phyloP scores from a whole-genome alignment of 768 basidiomycete species.

The Suillus bovinus region DNA sequence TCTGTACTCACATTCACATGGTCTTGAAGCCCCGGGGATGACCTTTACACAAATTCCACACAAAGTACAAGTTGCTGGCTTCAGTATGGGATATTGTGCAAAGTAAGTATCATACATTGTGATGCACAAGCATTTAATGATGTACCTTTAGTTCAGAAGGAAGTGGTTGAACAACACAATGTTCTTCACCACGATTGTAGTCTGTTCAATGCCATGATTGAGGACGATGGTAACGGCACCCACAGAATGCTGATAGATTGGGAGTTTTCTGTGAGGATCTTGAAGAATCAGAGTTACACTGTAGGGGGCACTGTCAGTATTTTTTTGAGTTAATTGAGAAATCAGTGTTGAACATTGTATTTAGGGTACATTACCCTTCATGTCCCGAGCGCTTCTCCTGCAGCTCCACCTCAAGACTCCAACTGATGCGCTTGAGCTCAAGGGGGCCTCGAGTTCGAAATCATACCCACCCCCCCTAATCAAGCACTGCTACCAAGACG shows the following conservation, averaged over 20 bases:
- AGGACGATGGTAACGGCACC: not conserved
- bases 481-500: not conserved
- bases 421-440: not conserved
- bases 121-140: too few species aligned
- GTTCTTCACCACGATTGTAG: slow-evolving; percentile 13
- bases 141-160: slow-evolving; percentile 3
- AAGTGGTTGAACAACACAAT: not conserved
- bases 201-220: slow-evolving; percentile 4
- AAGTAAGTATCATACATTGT: not conserved
- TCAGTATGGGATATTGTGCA: slow-evolving; percentile 4
- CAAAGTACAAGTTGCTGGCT: slow-evolving; percentile 2
- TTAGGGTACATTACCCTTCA: not conserved
- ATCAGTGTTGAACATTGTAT: not conserved
- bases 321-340: not conserved
- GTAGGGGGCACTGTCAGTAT: not conserved
- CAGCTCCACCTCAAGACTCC: not conserved
- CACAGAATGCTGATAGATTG: not conserved
- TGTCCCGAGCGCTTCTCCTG: not conserved
- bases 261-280: not conserved
- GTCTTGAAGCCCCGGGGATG: not conserved
- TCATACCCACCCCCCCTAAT: not conserved
- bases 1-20: not conserved
- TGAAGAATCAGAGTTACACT: not conserved
- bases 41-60: not conserved
- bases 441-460: not conserved